These are phyloP conservation scores for Mortierella antarctica DNA, from an alignment of 192 early-diverging fungal species.

Conservation along the genomic window DNA sequence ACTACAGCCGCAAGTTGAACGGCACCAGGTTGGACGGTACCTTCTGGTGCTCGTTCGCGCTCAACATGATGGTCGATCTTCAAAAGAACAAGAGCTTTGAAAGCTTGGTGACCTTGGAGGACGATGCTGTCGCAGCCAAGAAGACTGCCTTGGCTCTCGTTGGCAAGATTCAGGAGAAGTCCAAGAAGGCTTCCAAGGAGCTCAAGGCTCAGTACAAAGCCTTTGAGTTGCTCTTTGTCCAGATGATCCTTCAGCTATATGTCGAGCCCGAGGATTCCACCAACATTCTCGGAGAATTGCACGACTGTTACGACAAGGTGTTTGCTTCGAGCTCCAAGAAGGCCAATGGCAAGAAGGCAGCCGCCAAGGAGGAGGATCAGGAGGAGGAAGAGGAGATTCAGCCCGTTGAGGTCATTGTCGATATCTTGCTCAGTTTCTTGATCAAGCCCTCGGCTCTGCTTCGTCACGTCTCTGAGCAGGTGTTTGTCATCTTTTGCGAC, in stretches of 20 bases:
- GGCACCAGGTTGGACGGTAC: constrained; percentile 69
- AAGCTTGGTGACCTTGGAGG: constrained; percentile 36
- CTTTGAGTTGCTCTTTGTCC: constrained; percentile 79
- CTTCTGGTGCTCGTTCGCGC: constrained; percentile 69
- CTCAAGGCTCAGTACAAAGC: constrained; percentile 68
- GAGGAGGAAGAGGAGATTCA: constrained; percentile 72
- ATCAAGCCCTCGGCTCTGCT: constrained; percentile 83
- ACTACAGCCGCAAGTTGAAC: constrained; percentile 56
- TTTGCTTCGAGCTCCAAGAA: constrained; percentile 59
- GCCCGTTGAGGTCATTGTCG: constrained; percentile 94
- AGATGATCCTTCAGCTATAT: constrained; percentile 73
- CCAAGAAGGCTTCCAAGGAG: constrained; percentile 46
- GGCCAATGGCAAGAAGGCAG: constrained; percentile 58
- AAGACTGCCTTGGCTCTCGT: constrained; percentile 54
- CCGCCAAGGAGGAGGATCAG: constrained; percentile 50
- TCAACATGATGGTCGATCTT: constrained; percentile 60
- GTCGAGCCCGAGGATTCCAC: constrained; percentile 73
- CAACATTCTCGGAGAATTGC: constrained; percentile 74
- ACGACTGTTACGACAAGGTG: constrained; percentile 78
- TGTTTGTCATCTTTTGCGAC: constrained; percentile 86
- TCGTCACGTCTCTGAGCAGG: constrained; percentile 79
- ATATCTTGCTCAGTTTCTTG: constrained; percentile 91
- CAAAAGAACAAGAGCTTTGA: constrained; percentile 55
- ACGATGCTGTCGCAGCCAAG: constrained; percentile 55
- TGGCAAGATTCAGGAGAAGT: constrained; percentile 51